Conservation (phyloP, 805 yeast genomes). For the Sugiyamaella americana region DNA sequence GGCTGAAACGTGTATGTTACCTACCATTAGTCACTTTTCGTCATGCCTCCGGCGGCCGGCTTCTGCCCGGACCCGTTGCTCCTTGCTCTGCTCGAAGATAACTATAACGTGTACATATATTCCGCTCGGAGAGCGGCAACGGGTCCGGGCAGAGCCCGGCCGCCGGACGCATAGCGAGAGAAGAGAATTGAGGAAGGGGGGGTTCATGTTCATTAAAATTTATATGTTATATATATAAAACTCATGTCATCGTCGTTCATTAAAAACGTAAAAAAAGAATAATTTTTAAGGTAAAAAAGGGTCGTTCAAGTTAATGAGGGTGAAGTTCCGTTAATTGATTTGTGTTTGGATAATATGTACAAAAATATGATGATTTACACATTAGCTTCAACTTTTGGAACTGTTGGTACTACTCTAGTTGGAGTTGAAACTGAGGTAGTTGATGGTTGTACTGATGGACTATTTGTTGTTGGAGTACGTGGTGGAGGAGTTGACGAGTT, state of each 20-base stretch:
- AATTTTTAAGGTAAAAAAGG: not conserved
- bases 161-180: not conserved
- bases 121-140: not conserved
- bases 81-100: no score
- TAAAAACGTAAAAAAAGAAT: not conserved
- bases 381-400: constrained; percentile 12
- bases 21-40: no score
- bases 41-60: not conserved
- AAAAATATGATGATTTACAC: constrained; percentile 3
- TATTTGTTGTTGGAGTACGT: not conserved
- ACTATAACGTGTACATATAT: no score
- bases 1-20: no score
- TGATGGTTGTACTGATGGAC: not conserved
- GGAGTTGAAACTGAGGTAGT: not conserved
- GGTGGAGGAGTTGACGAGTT: not conserved
- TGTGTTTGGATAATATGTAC: not conserved
- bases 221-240: no score
- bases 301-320: not conserved
- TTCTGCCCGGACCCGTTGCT: not conserved
- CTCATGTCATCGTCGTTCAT: not conserved
- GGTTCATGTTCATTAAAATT: not conserved
- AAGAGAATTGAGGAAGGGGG: not conserved
- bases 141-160: not conserved
- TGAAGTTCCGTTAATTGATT: not conserved
- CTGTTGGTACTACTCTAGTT: constrained; percentile 4